A percentile compares a stretch with the other conserved stretches of the same genome.
Evolutionary conservation across 2,329 filamentous ascomycete genomes (phyloP).

Genomic region (Colletotrichum liaoningense): DNA sequence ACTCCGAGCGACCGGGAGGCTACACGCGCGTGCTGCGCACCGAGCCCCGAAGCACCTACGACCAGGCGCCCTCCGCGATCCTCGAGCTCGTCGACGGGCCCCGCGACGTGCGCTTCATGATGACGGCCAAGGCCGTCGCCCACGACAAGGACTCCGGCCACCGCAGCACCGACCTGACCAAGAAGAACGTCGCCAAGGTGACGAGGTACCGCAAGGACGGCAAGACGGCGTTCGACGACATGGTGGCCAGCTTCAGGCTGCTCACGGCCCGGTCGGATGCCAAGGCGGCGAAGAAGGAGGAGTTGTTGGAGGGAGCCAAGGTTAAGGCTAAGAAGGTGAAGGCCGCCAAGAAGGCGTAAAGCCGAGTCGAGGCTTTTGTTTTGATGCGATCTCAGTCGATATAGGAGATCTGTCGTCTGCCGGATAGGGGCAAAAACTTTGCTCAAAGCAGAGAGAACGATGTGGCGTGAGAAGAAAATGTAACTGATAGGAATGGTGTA

Average conservation of each 20-base stretch:
- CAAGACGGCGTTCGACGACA: conserved; percentile 73
- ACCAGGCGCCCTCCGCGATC: conserved; percentile 90
- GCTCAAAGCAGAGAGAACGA: background rate
- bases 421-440: background rate
- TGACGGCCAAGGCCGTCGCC: conserved; percentile 89
- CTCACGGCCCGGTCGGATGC: conserved; percentile 44
- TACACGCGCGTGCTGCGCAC: conserved; percentile 96
- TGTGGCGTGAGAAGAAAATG: background rate
- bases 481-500: conserved; percentile 26
- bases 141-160: conserved; percentile 67
- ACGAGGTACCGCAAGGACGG: conserved; percentile 79
- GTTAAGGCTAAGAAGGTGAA: conserved; percentile 42
- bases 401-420: background rate
- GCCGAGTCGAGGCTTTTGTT: too few relatives aligned
- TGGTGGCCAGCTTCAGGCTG: conserved; percentile 60
- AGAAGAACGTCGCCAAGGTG: conserved; percentile 84
- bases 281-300: conserved; percentile 44
- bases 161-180: conserved; percentile 76
- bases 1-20: conserved; percentile 82
- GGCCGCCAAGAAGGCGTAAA: background rate
- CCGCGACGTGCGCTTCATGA: conserved; percentile 91
- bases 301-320: conserved; percentile 29
- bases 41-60: conserved; percentile 83
- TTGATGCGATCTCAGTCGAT: background rate
- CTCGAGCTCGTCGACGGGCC: conserved; percentile 96